Evolutionary conservation across 805 yeast genomes (phyloP), one percentile per base, ranked within the genome.

Genomic region (Pichia occidentalis): DNA sequence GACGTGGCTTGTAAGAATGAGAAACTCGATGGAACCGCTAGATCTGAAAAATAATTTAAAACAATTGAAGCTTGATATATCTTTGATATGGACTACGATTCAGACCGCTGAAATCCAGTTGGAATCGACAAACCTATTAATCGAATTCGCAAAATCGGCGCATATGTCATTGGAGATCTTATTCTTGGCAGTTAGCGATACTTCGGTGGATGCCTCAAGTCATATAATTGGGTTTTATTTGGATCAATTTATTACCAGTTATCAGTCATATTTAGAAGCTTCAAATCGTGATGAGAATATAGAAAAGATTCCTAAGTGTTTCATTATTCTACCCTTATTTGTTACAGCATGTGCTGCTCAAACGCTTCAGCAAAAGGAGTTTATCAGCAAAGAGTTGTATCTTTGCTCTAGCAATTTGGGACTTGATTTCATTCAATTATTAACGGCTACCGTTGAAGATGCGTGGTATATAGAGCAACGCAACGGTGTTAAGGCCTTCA

Each of bases 1-100:
- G 10, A 47, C 61, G 1, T 67, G 64, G 64, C 42, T 67, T 12
- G 47, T 63, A n/a, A 34, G 51, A 21, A 40, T 38, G 40, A 26
- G 22, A 25, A 23, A 27, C 24, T 23, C 43, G 6, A 26, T 48
- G 8, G 47, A 34, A 7, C 17, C 22, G 9, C 25, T 21, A 8
- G 36, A 38, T 16, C 27, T 40, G 3, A 40, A 39, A 14, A 9
- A 21, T 6, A 39, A 36, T 31, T 25, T 51, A 22, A 44, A 42
- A 13, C 38, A 41, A 7, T 42, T 57, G 10, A 51, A 53, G 34
- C 31, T 34, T 25, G 50, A 48, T 23, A 51, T 57, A 46, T 48
- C 59, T 9, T 36, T 54, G 3, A 47, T 53, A 12, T 57, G 58
- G 57, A 54, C 59, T 1, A 46, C 59, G 7, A 42, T 57, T 31